These are phyloP conservation scores for Sclerotinia trifoliorum DNA, from an alignment of 2,329 filamentous ascomycete genomes.

Conservation along the genomic window DNA sequence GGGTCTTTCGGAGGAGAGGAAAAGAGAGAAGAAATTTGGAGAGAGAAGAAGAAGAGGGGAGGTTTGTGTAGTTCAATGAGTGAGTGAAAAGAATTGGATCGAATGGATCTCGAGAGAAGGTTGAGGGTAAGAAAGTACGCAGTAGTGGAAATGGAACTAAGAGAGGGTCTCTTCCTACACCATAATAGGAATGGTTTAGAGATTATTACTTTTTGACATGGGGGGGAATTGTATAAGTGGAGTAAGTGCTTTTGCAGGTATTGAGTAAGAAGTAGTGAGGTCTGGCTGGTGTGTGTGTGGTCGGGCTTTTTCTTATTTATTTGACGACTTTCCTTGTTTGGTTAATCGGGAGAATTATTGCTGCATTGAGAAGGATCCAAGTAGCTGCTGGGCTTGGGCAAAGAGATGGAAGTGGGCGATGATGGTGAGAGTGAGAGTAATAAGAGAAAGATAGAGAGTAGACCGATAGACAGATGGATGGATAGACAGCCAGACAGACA, in stretches of 20 bases:
- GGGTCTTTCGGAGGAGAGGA: conserved; percentile 8
- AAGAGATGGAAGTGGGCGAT: not conserved
- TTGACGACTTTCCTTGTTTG: conserved; percentile 7
- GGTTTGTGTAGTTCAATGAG: conserved; percentile 18
- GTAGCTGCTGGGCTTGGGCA: not conserved
- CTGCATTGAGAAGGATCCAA: not conserved
- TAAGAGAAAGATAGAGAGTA: not conserved
- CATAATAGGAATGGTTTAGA: not conserved
- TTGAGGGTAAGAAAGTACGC: conserved; percentile 7
- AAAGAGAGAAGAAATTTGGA: conserved; percentile 15
- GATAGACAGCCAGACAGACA: not conserved
- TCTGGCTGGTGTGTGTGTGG: not conserved
- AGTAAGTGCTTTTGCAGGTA: conserved; percentile 5
- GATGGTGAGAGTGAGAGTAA: not conserved
- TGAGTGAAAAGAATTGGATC: conserved; percentile 19
- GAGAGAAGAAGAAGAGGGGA: conserved; percentile 7
- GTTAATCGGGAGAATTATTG: not conserved
- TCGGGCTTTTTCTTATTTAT: not conserved
- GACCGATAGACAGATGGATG: not conserved
- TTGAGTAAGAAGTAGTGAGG: not conserved
- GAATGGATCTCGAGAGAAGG: conserved; percentile 18
- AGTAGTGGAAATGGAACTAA: not conserved
- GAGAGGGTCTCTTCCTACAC: not conserved
- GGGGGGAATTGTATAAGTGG: not conserved
- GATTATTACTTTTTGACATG: conserved; percentile 16